A percentile compares a stretch with the other conserved stretches of the same genome.
These are phyloP conservation scores for Neonectria faginata DNA, from an alignment of 2,329 filamentous ascomycete species.

Conservation along the genomic window DNA sequence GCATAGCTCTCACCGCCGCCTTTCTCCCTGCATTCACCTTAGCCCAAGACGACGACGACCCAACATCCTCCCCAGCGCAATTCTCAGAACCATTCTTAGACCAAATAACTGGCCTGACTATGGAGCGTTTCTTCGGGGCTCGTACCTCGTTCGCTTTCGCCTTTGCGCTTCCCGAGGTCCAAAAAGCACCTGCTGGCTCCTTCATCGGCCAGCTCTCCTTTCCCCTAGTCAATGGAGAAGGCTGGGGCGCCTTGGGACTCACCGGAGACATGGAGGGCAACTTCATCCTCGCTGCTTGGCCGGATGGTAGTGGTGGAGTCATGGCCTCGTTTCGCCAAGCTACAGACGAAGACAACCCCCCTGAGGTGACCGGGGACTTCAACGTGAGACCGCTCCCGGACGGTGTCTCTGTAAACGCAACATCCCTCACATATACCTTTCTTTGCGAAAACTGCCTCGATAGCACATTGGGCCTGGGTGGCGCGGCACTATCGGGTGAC, in stretches of 20 bases:
- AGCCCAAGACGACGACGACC: slow-evolving; percentile 3
- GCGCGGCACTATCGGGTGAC: slow-evolving; percentile 38
- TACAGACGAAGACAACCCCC: slow-evolving; percentile 55
- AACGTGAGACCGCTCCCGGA: slow-evolving; percentile 54
- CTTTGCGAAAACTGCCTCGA: slow-evolving; percentile 55
- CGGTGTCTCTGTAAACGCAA: slow-evolving; percentile 57
- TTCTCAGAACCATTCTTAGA: slow-evolving; percentile 34
- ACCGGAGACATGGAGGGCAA: slow-evolving; percentile 59
- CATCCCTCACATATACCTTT: slow-evolving; percentile 59
- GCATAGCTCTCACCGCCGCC: not conserved
- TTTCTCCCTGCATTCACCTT: not conserved
- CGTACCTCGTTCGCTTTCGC: slow-evolving; percentile 55
- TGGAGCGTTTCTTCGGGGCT: slow-evolving; percentile 55
- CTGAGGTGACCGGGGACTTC: slow-evolving; percentile 57
- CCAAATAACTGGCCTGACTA: slow-evolving; percentile 48
- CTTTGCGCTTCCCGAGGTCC: slow-evolving; percentile 54
- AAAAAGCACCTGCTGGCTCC: slow-evolving; percentile 28
- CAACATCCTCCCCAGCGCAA: not conserved
- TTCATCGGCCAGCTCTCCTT: slow-evolving; percentile 55
- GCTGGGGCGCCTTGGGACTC: slow-evolving; percentile 60
- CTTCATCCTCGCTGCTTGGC: slow-evolving; percentile 59
- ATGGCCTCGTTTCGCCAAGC: slow-evolving; percentile 58
- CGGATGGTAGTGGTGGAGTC: slow-evolving; percentile 53
- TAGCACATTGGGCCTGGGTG: not conserved
- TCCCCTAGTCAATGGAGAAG: slow-evolving; percentile 53